Evolutionary conservation across 306 rosid genomes (phyloP).

Genomic region (Cicer cuneatum): DNA sequence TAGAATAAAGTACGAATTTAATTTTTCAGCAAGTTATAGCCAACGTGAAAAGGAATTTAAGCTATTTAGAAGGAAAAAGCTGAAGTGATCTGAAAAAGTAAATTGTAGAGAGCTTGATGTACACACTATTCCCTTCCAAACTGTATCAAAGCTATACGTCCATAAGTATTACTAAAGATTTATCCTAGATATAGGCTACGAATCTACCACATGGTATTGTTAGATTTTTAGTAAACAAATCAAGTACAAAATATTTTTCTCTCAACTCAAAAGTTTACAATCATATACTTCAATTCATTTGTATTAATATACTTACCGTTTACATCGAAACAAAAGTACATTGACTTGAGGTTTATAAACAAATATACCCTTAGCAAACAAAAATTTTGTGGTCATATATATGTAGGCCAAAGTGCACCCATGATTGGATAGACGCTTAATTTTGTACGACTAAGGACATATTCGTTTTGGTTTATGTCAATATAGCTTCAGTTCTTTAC

Average conservation of each 20-base stretch:
- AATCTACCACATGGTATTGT: constrained; percentile 86
- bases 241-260: constrained; percentile 65
- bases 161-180: constrained; percentile 49
- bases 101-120: constrained; percentile 53
- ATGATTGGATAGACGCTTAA: constrained; percentile 50
- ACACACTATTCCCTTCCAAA: constrained; percentile 65
- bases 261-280: constrained; percentile 46
- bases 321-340: constrained; percentile 50
- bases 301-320: constrained; percentile 37
- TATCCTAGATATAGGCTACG: constrained; percentile 60
- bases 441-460: constrained; percentile 47
- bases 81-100: constrained; percentile 45
- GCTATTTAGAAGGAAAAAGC: constrained; percentile 44
- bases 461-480: constrained; percentile 43
- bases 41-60: constrained; percentile 45
- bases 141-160: constrained; percentile 52
- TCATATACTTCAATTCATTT: constrained; percentile 42
- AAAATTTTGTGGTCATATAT: constrained; percentile 37
- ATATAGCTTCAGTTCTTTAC: constrained; percentile 38
- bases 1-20: constrained; percentile 51
- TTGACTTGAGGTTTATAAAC: constrained; percentile 42
- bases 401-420: constrained; percentile 49
- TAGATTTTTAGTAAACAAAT: constrained; percentile 55
- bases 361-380: constrained; percentile 41
- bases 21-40: constrained; percentile 43